Evolutionary conservation across 352 stramenopile genomes (phyloP).

Genomic region (Phytophthora colocasiae): DNA sequence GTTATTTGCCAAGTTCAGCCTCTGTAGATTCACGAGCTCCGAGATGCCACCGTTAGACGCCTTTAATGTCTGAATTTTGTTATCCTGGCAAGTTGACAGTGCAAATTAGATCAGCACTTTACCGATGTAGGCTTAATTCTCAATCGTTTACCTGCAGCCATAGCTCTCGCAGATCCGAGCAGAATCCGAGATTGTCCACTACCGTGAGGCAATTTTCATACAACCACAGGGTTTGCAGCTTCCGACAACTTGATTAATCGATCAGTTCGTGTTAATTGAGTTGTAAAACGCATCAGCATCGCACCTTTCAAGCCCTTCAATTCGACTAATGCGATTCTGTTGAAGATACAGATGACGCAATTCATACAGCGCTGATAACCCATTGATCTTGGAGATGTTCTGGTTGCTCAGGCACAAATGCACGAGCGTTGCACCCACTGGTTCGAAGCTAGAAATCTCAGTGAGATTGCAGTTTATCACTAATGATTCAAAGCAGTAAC

Average conservation of each 20-base stretch:
- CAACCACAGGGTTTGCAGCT: conserved; percentile 83
- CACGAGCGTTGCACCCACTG: conserved; percentile 69
- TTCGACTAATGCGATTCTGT: conserved; percentile 78
- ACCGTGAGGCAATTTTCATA: conserved; percentile 69
- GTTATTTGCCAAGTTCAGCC: conserved; percentile 80
- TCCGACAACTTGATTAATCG: conserved; percentile 34
- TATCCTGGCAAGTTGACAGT: conserved; percentile 45
- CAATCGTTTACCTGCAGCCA: conserved; percentile 66
- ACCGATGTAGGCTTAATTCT: background rate
- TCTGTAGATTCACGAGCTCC: conserved; percentile 74
- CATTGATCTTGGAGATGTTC: conserved; percentile 57
- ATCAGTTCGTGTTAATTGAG: background rate
- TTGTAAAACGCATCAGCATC: background rate
- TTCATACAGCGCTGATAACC: conserved; percentile 60
- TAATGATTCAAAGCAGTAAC: conserved; percentile 7
- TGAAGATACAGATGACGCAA: conserved; percentile 82
- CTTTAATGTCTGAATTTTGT: conserved; percentile 63
- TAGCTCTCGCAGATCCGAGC: conserved; percentile 81
- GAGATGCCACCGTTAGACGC: conserved; percentile 49
- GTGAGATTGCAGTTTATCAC: conserved; percentile 81
- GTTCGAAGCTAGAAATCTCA: conserved; percentile 54
- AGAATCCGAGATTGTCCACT: conserved; percentile 70
- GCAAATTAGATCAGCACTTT: no score
- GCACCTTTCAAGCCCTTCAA: conserved; percentile 82
- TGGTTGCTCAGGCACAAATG: conserved; percentile 86